phyloP scores from a whole-genome alignment of 2,329 filamentous ascomycete genomes.

The Diaporthe sp. region DNA sequence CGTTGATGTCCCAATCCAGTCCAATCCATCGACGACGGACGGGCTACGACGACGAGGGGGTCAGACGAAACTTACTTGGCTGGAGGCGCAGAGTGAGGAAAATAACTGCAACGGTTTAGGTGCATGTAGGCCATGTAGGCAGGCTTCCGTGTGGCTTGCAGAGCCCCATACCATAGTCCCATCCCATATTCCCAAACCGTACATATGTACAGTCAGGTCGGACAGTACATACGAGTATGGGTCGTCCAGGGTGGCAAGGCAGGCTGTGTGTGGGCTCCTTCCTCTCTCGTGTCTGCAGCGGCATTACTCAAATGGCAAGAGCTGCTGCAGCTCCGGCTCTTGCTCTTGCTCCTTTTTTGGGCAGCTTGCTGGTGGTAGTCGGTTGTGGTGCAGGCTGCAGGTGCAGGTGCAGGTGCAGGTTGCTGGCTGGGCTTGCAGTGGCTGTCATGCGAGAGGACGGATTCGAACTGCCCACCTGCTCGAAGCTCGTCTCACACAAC shows the following conservation, averaged over 20 bases:
- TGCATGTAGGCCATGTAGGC: neutral
- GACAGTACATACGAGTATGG: neutral
- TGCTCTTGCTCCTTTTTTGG: too few species aligned
- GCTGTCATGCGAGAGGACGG: conserved; percentile 1
- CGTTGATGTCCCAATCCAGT: neutral
- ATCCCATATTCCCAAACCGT: neutral
- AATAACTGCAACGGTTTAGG: conserved; percentile 11
- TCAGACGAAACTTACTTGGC: neutral
- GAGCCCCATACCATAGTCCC: neutral
- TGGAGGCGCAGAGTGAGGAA: neutral
- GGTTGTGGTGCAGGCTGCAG: neutral
- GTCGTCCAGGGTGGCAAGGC: neutral
- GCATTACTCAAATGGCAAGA: conserved; percentile 17
- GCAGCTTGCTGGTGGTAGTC: too few species aligned
- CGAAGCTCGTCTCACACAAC: neutral
- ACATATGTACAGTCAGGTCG: neutral
- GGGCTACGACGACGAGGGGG: neutral
- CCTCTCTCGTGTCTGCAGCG: conserved; percentile 9
- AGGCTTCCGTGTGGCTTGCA: conserved; percentile 1
- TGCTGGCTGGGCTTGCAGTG: neutral
- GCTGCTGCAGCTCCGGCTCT: neutral
- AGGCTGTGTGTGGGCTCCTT: neutral
- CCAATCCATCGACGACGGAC: neutral
- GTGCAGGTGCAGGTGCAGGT: neutral
- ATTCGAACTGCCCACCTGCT: neutral